Percentiles rank a stretch among this genome's conserved stretches.
phyloP scores from a whole-genome alignment of 768 basidiomycete genomes.

The Amanita rubescens region DNA sequence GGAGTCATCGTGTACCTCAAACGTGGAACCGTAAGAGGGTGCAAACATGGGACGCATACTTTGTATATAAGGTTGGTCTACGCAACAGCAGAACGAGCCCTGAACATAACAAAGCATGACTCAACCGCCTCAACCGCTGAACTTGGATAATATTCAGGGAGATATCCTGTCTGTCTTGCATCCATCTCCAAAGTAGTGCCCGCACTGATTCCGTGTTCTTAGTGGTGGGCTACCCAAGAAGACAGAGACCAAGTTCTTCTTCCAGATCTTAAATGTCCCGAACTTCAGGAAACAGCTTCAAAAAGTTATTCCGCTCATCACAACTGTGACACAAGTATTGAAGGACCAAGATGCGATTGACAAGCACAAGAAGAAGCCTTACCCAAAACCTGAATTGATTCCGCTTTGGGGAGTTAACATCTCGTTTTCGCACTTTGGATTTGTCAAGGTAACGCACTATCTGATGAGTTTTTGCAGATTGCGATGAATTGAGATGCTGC shows the following conservation, averaged over 20 bases:
- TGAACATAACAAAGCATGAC: background rate
- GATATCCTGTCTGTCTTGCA: conserved; percentile 35
- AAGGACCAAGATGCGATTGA: conserved; percentile 33
- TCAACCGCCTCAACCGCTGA: background rate
- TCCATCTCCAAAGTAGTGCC: background rate
- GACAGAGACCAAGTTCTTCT: conserved; percentile 44
- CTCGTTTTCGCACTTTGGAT: conserved; percentile 44
- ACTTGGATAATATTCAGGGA: conserved; percentile 40
- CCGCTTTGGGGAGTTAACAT: conserved; percentile 42
- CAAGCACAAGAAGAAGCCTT: conserved; percentile 28
- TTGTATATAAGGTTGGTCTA: background rate
- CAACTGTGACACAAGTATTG: conserved; percentile 35
- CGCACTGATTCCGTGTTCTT: background rate
- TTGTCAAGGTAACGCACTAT: conserved; percentile 25
- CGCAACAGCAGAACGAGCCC: background rate
- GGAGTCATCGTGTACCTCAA: too few species aligned
- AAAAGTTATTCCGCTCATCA: conserved; percentile 37
- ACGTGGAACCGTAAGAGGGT: background rate
- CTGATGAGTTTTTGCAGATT: background rate
- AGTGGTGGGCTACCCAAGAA: conserved; percentile 52
- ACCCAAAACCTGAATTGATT: conserved; percentile 23
- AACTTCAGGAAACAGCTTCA: conserved; percentile 36
- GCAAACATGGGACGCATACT: background rate
- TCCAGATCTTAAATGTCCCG: conserved; percentile 36
- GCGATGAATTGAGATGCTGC: background rate